A percentile compares a stretch with the other conserved stretches of the same genome.
These are phyloP conservation scores for Saccharomycopsis hybrid DNA, from an alignment of 1,139 yeast species.

Conservation along the genomic window DNA sequence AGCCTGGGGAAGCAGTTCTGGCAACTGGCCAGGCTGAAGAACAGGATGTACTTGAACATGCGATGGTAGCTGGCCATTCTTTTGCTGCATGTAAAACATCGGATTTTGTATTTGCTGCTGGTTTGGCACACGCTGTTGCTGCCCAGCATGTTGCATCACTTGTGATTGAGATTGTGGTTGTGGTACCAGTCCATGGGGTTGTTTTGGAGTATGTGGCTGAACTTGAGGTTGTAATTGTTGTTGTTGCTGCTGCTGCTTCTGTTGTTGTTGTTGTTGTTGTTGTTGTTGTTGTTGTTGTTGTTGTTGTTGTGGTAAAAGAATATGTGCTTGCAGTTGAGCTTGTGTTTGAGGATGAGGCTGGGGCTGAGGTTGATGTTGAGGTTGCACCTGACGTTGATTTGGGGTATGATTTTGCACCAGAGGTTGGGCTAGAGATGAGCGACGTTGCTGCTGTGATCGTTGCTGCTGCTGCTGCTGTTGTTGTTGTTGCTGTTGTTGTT, in stretches of 20 bases:
- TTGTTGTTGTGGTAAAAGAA: constrained; percentile 8
- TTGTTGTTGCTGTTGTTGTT: constrained; percentile 5
- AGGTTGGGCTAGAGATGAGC: background rate
- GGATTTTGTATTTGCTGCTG: too few relatives aligned
- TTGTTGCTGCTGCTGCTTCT: constrained; percentile 5
- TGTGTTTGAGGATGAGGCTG: constrained; percentile 1
- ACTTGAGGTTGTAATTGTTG: constrained; percentile 4
- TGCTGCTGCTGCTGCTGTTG: constrained; percentile 5
- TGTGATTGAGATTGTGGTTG: too few relatives aligned
- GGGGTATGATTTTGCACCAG: background rate
- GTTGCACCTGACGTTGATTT: background rate
- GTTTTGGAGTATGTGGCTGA: constrained; percentile 3
- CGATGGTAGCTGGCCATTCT: too few relatives aligned
- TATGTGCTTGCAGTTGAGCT: constrained; percentile 2
- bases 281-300: constrained; percentile 4
- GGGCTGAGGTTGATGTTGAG: background rate
- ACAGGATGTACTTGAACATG: too few relatives aligned
- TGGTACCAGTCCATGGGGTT: background rate
- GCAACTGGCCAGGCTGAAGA: too few relatives aligned
- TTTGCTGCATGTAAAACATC: too few relatives aligned
- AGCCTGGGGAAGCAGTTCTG: too few relatives aligned
- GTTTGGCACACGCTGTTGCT: too few relatives aligned
- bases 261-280: constrained; percentile 4
- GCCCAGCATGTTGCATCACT: too few relatives aligned
- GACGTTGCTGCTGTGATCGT: background rate